phyloP scores from a whole-genome alignment of 495 filamentous ascomycete species.

The Jackrogersella multiformis region DNA sequence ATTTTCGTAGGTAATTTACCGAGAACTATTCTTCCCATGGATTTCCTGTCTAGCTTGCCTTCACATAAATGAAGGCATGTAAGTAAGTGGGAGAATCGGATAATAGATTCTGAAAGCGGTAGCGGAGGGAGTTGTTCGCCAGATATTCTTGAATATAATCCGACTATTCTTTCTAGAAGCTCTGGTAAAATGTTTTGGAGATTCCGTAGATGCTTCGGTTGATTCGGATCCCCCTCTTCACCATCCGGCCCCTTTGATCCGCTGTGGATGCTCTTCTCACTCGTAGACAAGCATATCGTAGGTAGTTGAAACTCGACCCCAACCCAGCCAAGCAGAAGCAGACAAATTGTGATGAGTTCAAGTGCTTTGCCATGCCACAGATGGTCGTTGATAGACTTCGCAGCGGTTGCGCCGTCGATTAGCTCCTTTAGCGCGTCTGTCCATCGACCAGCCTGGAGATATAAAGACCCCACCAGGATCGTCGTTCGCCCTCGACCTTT shows the following conservation, averaged over 20 bases:
- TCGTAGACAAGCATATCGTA: constrained; percentile 56
- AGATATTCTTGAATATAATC: constrained; percentile 81
- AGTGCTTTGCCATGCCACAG: constrained; percentile 96
- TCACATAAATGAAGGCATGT: constrained; percentile 73
- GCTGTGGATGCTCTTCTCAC: constrained; percentile 56
- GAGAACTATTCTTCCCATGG: constrained; percentile 71
- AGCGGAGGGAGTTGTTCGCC: constrained; percentile 83
- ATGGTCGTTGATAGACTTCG: constrained; percentile 85
- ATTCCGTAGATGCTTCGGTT: constrained; percentile 55
- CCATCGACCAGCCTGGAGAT: constrained; percentile 89
- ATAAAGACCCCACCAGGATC: constrained; percentile 84
- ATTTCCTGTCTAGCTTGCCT: constrained; percentile 72
- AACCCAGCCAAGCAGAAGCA: constrained; percentile 86
- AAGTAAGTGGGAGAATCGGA: constrained; percentile 80
- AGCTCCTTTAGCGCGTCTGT: constrained; percentile 88
- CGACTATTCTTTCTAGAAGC: constrained; percentile 81
- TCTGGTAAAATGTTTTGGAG: constrained; percentile 57
- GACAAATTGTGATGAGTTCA: constrained; percentile 81
- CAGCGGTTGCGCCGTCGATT: constrained; percentile 77
- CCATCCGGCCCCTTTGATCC: constrained; percentile 58
- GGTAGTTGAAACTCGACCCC: constrained; percentile 87
- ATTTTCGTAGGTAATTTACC: constrained; percentile 47
- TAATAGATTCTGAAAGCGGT: constrained; percentile 81
- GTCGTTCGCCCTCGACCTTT: constrained; percentile 83
- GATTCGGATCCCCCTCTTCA: constrained; percentile 52